phyloP scores from a whole-genome alignment of 164 flowering plant genomes.

The Kalanchoe fedtschenkoi region DNA sequence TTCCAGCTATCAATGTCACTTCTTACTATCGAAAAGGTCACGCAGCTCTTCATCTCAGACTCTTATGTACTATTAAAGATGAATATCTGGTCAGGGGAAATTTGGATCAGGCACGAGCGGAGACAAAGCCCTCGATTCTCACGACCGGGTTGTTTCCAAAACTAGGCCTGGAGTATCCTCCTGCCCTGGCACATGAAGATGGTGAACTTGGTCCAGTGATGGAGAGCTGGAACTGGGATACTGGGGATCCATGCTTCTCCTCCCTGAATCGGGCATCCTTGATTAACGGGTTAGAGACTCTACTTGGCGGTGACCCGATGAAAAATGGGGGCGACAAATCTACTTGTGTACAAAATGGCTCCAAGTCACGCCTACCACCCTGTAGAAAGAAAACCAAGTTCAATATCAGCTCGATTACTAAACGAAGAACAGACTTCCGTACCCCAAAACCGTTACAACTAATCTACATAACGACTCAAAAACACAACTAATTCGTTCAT shows the following conservation, averaged over 20 bases:
- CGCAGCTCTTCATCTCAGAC: not conserved
- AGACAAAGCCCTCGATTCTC: slow-evolving; percentile 3
- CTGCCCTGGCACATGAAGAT: not conserved
- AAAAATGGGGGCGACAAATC: not conserved
- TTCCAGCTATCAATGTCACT: not conserved
- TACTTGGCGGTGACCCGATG: slow-evolving; percentile 1
- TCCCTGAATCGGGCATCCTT: not conserved
- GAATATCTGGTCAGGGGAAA: not conserved
- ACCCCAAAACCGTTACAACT: not conserved
- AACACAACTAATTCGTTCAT: not conserved
- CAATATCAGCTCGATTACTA: not conserved
- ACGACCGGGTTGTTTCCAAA: not conserved
- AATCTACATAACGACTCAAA: not conserved
- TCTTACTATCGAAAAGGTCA: not conserved
- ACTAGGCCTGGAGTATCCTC: not conserved
- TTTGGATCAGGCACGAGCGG: not conserved
- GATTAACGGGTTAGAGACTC: slow-evolving; percentile 3
- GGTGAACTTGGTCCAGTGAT: not conserved
- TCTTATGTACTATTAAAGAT: not conserved
- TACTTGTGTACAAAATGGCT: not conserved
- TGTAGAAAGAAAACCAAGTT: not conserved
- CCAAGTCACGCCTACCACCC: not conserved
- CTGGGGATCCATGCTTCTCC: not conserved
- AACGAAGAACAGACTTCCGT: not conserved
- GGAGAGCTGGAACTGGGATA: not conserved